Conservation (phyloP, 805 yeast genomes). For the Cyberlindnera euphorbiiphila region DNA sequence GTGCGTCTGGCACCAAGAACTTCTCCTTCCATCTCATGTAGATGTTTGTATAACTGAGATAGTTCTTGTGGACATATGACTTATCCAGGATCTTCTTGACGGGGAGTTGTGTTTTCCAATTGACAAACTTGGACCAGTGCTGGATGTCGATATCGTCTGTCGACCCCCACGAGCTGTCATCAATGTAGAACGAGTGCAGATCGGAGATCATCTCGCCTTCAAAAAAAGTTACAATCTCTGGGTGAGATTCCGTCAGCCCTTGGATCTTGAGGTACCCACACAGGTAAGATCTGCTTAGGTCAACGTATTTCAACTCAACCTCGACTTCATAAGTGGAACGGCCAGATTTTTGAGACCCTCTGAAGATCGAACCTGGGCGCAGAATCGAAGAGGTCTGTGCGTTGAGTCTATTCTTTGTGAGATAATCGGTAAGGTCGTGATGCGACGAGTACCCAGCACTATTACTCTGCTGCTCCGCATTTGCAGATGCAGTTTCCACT, state of each 20-base stretch:
- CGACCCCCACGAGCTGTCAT: conserved; percentile 48
- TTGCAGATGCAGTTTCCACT: conserved; percentile 2
- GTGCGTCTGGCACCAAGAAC: conserved; percentile 78
- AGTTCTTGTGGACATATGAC: conserved; percentile 28
- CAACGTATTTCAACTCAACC: conserved; percentile 69
- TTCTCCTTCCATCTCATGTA: conserved; percentile 96
- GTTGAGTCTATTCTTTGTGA: conserved; percentile 9
- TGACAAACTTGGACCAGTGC: conserved; percentile 61
- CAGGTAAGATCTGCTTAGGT: conserved; percentile 44
- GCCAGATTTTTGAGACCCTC: conserved; percentile 71
- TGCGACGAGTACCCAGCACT: no score
- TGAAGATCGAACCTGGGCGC: conserved; percentile 57
- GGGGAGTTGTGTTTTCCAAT: conserved; percentile 34
- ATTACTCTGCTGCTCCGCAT: no score
- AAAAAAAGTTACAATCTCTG: conserved; percentile 73
- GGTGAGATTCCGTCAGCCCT: conserved; percentile 63
- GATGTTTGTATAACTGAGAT: conserved; percentile 43
- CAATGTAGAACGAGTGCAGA: conserved; percentile 41
- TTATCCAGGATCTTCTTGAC: conserved; percentile 16
- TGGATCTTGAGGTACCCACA: conserved; percentile 66
- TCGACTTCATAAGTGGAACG: conserved; percentile 59
- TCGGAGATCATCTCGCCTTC: conserved; percentile 61
- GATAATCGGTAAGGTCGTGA: conserved; percentile 5
- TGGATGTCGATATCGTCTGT: conserved; percentile 55
- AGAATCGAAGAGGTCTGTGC: conserved; percentile 39